Base-by-base conservation (phyloP, 176 grass and related monocot genomes). In the Luzula sylvatica region DNA sequence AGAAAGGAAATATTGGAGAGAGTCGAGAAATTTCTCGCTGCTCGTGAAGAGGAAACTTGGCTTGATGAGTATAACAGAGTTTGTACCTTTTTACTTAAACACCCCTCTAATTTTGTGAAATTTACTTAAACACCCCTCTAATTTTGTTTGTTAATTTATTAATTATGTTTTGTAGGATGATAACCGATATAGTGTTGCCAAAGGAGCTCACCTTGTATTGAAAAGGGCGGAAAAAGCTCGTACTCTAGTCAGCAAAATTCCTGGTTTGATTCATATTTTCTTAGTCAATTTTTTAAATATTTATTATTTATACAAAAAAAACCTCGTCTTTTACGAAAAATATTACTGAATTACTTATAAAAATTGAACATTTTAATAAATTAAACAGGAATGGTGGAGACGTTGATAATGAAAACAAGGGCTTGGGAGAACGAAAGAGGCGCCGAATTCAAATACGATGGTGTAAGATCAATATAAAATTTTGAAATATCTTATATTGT, bases 1-100 rank as follows among this genome's bases (percentile, higher is more conserved):
- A 71, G 87, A 54, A 93, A 82, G 71, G 81, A 93, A 9, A 65
- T 86, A 14, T 68, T 93, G 1, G 87, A 93, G 53, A 78, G 70
- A 56, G 72, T 75, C 6, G 87, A 93, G 48, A 78, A 46, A 57
- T 93, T 76, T 80, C 73, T 67, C 15, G 73, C 69, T 0, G 81
- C 73, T 18, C 27, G 83, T 1, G 87, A 93, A 30, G 87, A 93
- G 66, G 87, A 93, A 52, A 67, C 69, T 3, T 93, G 87, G 87
- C 81, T 93, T n/a, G 81, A 93, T 21, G 87, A 93, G 59, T 92
- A 92, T 64, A 92, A 42, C 50, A 55, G 61, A 43, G 87, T 85
- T 7, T 22, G 38, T 48, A 29, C 35, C 38, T 48, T 8, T 63
- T 29, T 35, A 35, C 30, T 35, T 9, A 35, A 35, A 27, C 13